A percentile compares a stretch with the other conserved stretches of the same genome.
Evolutionary conservation across 73 alveolate species (phyloP).

Genomic region (Paramecium bursaria): DNA sequence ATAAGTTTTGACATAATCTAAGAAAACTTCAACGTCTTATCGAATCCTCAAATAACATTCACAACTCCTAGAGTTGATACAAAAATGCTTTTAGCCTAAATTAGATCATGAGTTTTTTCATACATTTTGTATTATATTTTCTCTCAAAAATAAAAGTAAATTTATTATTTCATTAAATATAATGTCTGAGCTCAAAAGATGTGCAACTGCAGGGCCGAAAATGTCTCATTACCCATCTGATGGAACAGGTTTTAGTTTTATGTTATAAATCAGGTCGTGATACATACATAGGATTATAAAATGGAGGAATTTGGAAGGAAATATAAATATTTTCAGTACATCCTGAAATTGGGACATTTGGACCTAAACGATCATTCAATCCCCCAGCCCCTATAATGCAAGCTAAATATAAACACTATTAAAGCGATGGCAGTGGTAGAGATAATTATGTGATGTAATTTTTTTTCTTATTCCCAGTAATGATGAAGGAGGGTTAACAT

Average conservation of each 20-base stretch:
- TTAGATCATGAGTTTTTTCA: too few species aligned
- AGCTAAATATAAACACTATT: constrained; percentile 15
- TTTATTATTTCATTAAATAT: too few species aligned
- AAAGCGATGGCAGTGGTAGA: constrained; percentile 36
- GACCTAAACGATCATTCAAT: neutral
- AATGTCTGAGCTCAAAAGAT: constrained; percentile 21
- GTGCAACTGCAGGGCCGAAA: constrained; percentile 38
- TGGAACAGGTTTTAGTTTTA: constrained; percentile 3
- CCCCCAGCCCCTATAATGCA: constrained; percentile 29
- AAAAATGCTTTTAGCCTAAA: too few species aligned
- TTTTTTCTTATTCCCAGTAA: neutral
- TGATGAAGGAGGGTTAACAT: constrained; percentile 32
- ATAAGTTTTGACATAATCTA: too few species aligned
- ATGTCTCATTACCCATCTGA: constrained; percentile 8
- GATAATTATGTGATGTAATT: constrained; percentile 32
- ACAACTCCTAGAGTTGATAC: too few species aligned
- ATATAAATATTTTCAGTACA: neutral
- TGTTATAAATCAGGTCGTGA: neutral
- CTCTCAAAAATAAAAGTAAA: too few species aligned
- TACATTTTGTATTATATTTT: too few species aligned
- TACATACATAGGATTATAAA: constrained; percentile 4
- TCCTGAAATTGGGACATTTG: constrained; percentile 27
- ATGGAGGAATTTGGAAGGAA: constrained; percentile 32
- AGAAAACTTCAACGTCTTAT: too few species aligned
- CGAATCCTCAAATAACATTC: too few species aligned